phyloP scores from a whole-genome alignment of 345 rosid genomes.

The sweet orange (Citrus sinensis) region DVS_A1.0 CM039161.1:23783001-23783500 shows the following conservation, averaged over 20 bases:
- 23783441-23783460: slow-evolving; percentile 14
- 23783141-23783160: background rate
- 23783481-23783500: slow-evolving; percentile 7
- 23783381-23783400: slow-evolving; percentile 20
- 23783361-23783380: slow-evolving; percentile 5
- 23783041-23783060: slow-evolving; percentile 1
- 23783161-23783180: background rate
- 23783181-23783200: background rate
- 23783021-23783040: slow-evolving; percentile 10
- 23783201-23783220: background rate
- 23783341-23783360: slow-evolving; percentile 66
- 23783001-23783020: slow-evolving; percentile 40
- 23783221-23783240: slow-evolving; percentile 15
- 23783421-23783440: slow-evolving; percentile 1
- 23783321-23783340: slow-evolving; percentile 44
- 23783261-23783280: background rate
- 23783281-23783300: background rate
- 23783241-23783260: slow-evolving; percentile 16
- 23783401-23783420: slow-evolving; percentile 24
- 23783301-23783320: slow-evolving; percentile 19
- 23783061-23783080: slow-evolving; percentile 23
- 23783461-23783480: background rate
- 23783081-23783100: slow-evolving; percentile 4
- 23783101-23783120: background rate
- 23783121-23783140: slow-evolving; percentile 6